Base-by-base conservation (phyloP, 2,329 filamentous ascomycete species). In the Cercospora sp. region DNA sequence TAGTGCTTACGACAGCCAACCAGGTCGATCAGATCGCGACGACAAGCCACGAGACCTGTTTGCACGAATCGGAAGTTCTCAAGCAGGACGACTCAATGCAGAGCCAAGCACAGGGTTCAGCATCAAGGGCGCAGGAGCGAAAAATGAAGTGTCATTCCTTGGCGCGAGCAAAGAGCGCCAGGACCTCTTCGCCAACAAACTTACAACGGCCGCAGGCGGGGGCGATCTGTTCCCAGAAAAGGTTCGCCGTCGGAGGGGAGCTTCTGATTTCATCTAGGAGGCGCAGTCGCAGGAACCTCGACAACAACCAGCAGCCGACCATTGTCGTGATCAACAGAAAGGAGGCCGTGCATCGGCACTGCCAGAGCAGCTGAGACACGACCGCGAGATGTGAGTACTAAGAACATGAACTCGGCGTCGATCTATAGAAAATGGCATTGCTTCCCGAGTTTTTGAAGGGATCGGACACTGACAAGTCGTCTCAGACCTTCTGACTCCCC, bases 81-180 rank as follows among this genome's bases (percentile, higher is more conserved):
- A 65, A 53, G 18, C 58, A 51, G 71, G 62, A 18, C 55, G 66
- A 28, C 59, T 69, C 21, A 72, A 61, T n/a, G 65, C 70, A 60
- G 40, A 61, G 65, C 63, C 68, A 16, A 34, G 68, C 13, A 71
- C 72, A 26, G 77, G 76, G 18, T 80, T 80, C 74, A 76, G 71
- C 55, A 77, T 80, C 70, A 77, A 74, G 61, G 78, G 78, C 16
- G 74, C 75, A 2, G 74, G 75, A 4, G 53, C 65, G 21, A 60
- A 68, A 21, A 68, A 68, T 13, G 76, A 69, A 21, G 76, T 77
- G 67, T 76, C 71, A 16, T 75, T 80, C 49, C 68, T 74, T 0
- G 78, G 78, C 18, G 77, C 77, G 5, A 73, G 73, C 53, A 61
- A 53, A 61, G 65, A 66, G 24, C 26, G 53, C 18, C 72, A 66